phyloP scores from a whole-genome alignment of 163 green algal genomes.

The Coccomyxa subellipsoidea region DNA sequence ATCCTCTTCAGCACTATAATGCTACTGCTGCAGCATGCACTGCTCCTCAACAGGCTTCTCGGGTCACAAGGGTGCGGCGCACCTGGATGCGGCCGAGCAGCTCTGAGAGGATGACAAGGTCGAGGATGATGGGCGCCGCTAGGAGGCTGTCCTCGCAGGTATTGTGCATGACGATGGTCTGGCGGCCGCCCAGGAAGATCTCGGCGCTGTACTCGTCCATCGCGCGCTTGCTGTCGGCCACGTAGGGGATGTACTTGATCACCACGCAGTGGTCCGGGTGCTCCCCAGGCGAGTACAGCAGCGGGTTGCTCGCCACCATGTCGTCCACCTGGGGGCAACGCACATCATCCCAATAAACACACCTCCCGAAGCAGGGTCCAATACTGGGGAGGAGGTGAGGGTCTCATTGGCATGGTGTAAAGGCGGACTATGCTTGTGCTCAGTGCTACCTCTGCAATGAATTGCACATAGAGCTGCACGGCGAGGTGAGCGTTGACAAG shows the following conservation, averaged over 20 bases:
- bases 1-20: too few species aligned
- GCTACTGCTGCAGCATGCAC: too few species aligned
- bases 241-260: slow-evolving; percentile 99
- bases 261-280: slow-evolving; percentile 96
- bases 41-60: too few species aligned
- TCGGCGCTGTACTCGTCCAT: slow-evolving; percentile 99
- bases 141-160: slow-evolving; percentile 95
- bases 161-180: slow-evolving; percentile 99
- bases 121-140: slow-evolving; percentile 96
- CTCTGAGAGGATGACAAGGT: slow-evolving; percentile 97
- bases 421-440: too few species aligned
- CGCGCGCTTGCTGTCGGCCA: slow-evolving; percentile 94
- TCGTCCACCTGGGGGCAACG: slow-evolving; percentile 95
- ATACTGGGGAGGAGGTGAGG: too few species aligned
- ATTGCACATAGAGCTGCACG: too few species aligned
- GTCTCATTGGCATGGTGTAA: too few species aligned
- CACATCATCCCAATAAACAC: not conserved
- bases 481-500: too few species aligned
- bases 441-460: too few species aligned
- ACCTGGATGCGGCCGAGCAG: slow-evolving; percentile 86
- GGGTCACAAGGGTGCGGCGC: too few species aligned
- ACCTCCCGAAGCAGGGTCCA: not conserved
- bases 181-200: slow-evolving; percentile 95
- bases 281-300: slow-evolving; percentile 87
- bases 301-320: slow-evolving; percentile 93